Conservation (phyloP, 305 asterid species). For the Plantago coronopus region DNA sequence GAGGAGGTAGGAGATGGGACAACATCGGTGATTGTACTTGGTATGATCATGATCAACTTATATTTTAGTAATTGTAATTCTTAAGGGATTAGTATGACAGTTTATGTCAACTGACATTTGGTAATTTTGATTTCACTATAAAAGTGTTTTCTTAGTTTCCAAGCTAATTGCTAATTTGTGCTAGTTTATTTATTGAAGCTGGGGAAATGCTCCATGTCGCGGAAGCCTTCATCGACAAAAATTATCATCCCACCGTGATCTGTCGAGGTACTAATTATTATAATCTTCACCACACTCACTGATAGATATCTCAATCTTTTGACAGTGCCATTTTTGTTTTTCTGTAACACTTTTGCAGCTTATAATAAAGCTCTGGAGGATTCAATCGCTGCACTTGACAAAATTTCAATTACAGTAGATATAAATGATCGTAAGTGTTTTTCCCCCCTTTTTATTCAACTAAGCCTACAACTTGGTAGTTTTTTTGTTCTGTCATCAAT, state of each 20-base stretch:
- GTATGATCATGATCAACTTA: too few relatives aligned
- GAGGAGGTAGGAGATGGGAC: constrained; percentile 99
- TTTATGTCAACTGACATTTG: neutral
- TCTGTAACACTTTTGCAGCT: constrained; percentile 42
- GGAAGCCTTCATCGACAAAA: constrained; percentile 92
- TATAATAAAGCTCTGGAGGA: constrained; percentile 89
- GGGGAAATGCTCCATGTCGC: constrained; percentile 99
- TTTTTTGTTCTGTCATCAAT: neutral
- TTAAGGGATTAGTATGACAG: too few relatives aligned
- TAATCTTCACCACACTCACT: neutral
- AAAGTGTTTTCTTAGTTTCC: constrained; percentile 8
- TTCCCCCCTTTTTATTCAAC: neutral
- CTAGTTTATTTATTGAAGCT: constrained; percentile 46
- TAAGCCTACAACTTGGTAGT: too few relatives aligned
- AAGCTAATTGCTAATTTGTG: constrained; percentile 6
- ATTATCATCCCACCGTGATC: constrained; percentile 85
- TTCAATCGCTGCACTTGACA: constrained; percentile 76
- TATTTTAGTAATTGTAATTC: too few relatives aligned
- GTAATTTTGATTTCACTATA: neutral
- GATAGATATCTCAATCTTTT: neutral
- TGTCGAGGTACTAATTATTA: constrained; percentile 59
- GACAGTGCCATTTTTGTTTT: constrained; percentile 21
- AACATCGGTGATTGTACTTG: constrained; percentile 95
- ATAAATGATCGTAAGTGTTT: constrained; percentile 89
- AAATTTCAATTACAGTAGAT: constrained; percentile 82